phyloP scores from a whole-genome alignment of 2,329 filamentous ascomycete species.

The Lecanicillium sp. region DNA sequence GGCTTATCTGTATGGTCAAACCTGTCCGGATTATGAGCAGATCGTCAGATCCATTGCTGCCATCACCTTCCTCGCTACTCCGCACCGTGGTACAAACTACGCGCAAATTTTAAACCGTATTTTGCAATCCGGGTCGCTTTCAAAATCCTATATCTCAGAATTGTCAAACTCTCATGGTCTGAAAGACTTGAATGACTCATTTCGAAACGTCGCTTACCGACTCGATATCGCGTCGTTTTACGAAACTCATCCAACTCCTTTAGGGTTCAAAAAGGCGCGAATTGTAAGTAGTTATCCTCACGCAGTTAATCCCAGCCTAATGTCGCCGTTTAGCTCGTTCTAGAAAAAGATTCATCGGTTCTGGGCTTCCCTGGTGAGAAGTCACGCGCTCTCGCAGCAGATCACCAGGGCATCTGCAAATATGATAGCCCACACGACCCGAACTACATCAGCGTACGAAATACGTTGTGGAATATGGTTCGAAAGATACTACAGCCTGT shows the following conservation, averaged over 20 bases:
- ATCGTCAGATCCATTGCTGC: slow-evolving; percentile 26
- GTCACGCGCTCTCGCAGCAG: slow-evolving; percentile 31
- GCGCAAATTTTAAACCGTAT: slow-evolving; percentile 31
- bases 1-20: slow-evolving; percentile 29
- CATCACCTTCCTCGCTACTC: slow-evolving; percentile 36
- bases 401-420: slow-evolving; percentile 39
- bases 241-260: slow-evolving; percentile 29
- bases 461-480: neutral
- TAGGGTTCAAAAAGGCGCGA: slow-evolving; percentile 18
- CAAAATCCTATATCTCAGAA: slow-evolving; percentile 31
- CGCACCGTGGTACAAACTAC: slow-evolving; percentile 35
- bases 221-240: slow-evolving; percentile 40
- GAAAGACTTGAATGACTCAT: slow-evolving; percentile 37
- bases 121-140: slow-evolving; percentile 25
- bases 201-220: slow-evolving; percentile 31
- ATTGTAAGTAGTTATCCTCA: slow-evolving; percentile 19
- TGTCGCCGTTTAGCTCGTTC: slow-evolving; percentile 29
- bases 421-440: slow-evolving; percentile 29
- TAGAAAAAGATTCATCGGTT: slow-evolving; percentile 35
- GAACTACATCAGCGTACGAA: slow-evolving; percentile 12
- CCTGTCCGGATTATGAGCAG: slow-evolving; percentile 24
- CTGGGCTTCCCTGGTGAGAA: slow-evolving; percentile 37
- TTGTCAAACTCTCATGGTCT: slow-evolving; percentile 30
- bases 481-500: neutral
- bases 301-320: too few species aligned